Base-by-base conservation (phyloP, 2,329 filamentous ascomycete species). In the Microsporum ferrugineum region DNA sequence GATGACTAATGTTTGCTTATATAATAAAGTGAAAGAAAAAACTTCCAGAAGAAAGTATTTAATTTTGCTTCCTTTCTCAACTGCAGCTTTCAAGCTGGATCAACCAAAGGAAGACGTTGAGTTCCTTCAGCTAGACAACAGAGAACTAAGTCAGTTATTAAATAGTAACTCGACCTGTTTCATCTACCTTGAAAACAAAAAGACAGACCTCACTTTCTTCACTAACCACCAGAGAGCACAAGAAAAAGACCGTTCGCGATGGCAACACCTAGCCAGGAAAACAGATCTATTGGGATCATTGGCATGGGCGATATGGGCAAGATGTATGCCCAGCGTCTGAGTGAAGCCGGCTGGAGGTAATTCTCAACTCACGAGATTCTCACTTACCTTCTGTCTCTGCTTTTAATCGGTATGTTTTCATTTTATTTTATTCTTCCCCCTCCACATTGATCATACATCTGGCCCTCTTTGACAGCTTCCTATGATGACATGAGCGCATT, bases 401-500 rank as follows among this genome's bases (percentile, higher is more conserved):
- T 58, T 12, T 55, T n/a, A n/a, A 57, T 58, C 63, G 41, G 14
- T 65, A 47, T 57, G 45, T 59, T 39, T 57, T 61, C 17, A 23
- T 51, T 55, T 59, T 45, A 29, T 43, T 59, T 71, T 55, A 65
- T 68, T 23, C 27, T 34, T 14, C 27, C 8, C 45, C 29, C 29
- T 51, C 47, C 56, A 47, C 47, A 57, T 14, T 29, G 7, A 23
- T 5, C 27, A 8, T 23, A 29, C 43, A 5, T 47, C 7, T 36
- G 5, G 56, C 62, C 58, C 58, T 63, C 61, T 51, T 60, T 45
- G 17, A 12, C 34, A 38, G 45, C 60, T 63, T 75, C 68, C 64
- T 73, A 91, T 95, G 92, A 97, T 97, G 92, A 97, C 92, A 90
- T 92, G 92, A 97, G 92, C 91, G 92, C 92, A 97, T 97, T 97